Evolutionary conservation across 1,139 yeast genomes (phyloP), one percentile per base, ranked within the genome.

Genomic region (Candida tropicalis): DNA sequence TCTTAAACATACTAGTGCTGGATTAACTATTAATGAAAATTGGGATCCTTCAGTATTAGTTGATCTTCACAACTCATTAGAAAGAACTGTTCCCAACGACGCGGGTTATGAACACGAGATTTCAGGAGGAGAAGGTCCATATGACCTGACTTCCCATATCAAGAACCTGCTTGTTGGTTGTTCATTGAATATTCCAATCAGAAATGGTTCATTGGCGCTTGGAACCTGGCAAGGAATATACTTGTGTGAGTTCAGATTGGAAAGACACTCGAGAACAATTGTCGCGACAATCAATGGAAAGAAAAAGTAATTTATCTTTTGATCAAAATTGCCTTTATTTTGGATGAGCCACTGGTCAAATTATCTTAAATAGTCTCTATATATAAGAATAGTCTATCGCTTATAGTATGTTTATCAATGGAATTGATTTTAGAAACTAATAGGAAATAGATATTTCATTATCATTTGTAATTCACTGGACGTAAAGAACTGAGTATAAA

Each of bases 201-300:
- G 74, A 13, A 77, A 85, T 53, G 95, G 95, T 0, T 62, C 70
- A 38, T 65, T 87, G 46, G 85, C 84, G 1, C 71, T 82, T 0
- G 95, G 95, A 2, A 86, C 93, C 1, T 87, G 95, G 95, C 95
- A 87, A 58, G 95, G 95, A 0, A 75, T 87, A 37, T 86, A 85
- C 70, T 67, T 84, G 39, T 73, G 87, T 54, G 95, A 87, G 60
- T 87, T 87, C 62, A 72, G 95, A 55, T 72, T 73, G 37, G 75
- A 78, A 59, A 66, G 69, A 53, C 93, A 86, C 56, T 63, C 83
- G 10, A 73, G 95, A 55, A 75, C 75, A 45, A 66, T 86, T 23
- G 82, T 87, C 11, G 91, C 89, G 13, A 87, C 95, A 0, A 75
- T 87, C 51, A 82, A 86, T 52, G 95, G 95, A 4, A 49, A 73